Evolutionary conservation across 2,329 filamentous ascomycete genomes (phyloP).

Genomic region (Fusarium dimerum): DNA sequence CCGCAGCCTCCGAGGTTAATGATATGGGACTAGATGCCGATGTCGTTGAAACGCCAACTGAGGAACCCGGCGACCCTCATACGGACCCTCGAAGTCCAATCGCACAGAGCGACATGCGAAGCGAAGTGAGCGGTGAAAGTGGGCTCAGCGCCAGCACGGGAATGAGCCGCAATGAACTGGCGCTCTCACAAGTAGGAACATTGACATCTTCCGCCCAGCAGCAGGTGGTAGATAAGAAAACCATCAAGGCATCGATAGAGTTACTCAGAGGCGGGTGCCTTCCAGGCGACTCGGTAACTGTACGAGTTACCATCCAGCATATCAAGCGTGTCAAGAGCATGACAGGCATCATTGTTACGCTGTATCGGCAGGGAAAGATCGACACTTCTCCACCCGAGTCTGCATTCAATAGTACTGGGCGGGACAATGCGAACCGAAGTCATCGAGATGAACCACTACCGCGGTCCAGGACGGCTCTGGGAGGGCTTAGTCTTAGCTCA

Average conservation of each 20-base stretch:
- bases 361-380: constrained; percentile 88
- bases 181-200: constrained; percentile 35
- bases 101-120: constrained; percentile 56
- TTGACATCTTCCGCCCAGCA: constrained; percentile 39
- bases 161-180: constrained; percentile 52
- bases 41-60: constrained; percentile 43
- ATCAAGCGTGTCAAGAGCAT: constrained; percentile 88
- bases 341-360: constrained; percentile 87
- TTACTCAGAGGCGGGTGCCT: constrained; percentile 80
- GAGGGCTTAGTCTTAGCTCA: constrained; percentile 82
- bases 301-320: constrained; percentile 82
- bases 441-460: constrained; percentile 86
- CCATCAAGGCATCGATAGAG: constrained; percentile 84
- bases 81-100: constrained; percentile 44
- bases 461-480: constrained; percentile 81
- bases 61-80: constrained; percentile 38
- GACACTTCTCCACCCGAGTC: constrained; percentile 67
- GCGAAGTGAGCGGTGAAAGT: constrained; percentile 72
- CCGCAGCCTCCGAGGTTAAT: constrained; percentile 43
- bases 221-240: constrained; percentile 63
- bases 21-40: constrained; percentile 38
- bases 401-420: constrained; percentile 54
- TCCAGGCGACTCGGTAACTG: constrained; percentile 78
- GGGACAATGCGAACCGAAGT: constrained; percentile 65
- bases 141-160: constrained; percentile 66